Evolutionary conservation across 371 early-diverging fungal genomes (phyloP), one percentile per base, ranked within the genome.

Genomic region (Pancytospora epiphaga): DNA sequence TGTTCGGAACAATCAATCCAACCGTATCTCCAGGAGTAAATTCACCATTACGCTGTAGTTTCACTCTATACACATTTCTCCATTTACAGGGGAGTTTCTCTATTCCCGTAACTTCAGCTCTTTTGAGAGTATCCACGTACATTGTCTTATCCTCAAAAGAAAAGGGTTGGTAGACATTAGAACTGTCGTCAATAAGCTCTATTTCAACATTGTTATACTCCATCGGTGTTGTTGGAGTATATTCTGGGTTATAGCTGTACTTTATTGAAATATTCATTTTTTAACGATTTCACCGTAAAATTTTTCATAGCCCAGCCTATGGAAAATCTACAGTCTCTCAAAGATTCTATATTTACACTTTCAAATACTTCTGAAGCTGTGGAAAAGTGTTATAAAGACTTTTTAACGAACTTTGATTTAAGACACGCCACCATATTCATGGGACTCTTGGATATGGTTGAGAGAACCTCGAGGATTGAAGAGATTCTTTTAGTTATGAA

Each of bases 21-120:
- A 76, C 62, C 29, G 69, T 33, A 50, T 76, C 76, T 34, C 76
- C 72, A 6, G 69, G 68, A 2, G 30, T 40, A 58, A 37, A 72
- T 18, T 60, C 50, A n/a, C 50, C 9, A 32, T 2, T 49, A 25
- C 38, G 33, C 38, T 72, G 52, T 9, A 76, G 37, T 49, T 47
- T 27, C 32, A 76, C 29, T 33, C 47, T 62, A 37, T 69, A 72
- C 12, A 69, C 66, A 15, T 72, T 54, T 51, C 51, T 76, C 76
- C 76, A 76, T 22, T 3, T 61, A 29, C 52, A 29, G 2, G 4
- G 25, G 29, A 69, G 36, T 43, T 60, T 74, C 15, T 58, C 34
- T 15, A 70, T 40, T 32, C 52, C 37, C n/a, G 34, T 34, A n/a
- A 68, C 62, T 25, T 60, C 22, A 3, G 54, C 47, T 3, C 32